These are phyloP conservation scores for Nitzschia sp. DNA, from an alignment of 108 stramenopile species.

Conservation along the genomic window DNA sequence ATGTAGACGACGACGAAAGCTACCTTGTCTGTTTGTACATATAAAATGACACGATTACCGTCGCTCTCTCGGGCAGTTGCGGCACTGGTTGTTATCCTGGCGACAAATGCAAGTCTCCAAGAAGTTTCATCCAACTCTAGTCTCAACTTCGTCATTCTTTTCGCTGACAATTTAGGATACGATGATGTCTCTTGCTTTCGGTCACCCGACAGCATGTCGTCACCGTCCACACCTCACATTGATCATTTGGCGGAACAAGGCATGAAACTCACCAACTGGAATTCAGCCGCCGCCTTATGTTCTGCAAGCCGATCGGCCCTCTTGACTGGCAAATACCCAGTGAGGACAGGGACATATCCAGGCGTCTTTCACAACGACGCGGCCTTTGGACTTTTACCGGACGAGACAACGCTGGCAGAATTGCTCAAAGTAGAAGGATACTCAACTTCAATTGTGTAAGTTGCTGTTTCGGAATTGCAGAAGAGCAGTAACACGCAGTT, in stretches of 20 bases:
- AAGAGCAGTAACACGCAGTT: neutral
- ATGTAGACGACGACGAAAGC: no score
- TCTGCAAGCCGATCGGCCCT: conserved; percentile 68
- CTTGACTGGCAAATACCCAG: conserved; percentile 70
- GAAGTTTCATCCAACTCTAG: no score
- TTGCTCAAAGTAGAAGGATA: conserved; percentile 59
- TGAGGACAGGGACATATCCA: conserved; percentile 66
- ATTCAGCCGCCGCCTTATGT: conserved; percentile 67
- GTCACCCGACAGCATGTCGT: neutral
- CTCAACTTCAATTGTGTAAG: conserved; percentile 59
- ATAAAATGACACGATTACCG: no score
- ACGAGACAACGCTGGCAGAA: conserved; percentile 65
- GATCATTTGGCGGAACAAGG: conserved; percentile 54
- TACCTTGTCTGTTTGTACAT: no score
- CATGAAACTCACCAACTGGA: conserved; percentile 60
- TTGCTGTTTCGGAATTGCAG: neutral
- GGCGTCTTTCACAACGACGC: conserved; percentile 65
- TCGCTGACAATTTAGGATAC: conserved; percentile 77
- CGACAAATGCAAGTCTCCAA: no score
- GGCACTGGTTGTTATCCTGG: no score
- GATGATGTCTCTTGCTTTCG: conserved; percentile 57
- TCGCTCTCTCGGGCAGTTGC: no score
- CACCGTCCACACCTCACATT: conserved; percentile 53
- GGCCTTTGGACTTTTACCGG: conserved; percentile 52
- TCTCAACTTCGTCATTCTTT: conserved; percentile 68